Evolutionary conservation across 2,329 filamentous ascomycete species (phyloP), one percentile per base, ranked within the genome.

Genomic region (Aspergillus pseudonomiae): DNA sequence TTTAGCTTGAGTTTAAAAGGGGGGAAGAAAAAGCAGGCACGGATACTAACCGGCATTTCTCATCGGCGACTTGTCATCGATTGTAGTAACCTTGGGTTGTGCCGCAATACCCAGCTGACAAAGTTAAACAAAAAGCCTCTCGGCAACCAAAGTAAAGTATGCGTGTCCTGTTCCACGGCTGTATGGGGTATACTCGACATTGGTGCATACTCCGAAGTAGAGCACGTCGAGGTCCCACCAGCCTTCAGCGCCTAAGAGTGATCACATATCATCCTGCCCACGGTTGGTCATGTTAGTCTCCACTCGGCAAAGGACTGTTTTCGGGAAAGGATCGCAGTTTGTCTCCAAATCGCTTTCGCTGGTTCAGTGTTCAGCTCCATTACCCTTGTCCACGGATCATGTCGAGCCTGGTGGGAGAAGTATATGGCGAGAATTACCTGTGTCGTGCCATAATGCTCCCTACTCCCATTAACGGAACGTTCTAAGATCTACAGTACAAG

Each of bases 281-380:
- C 14, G 26, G 56, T 58, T 45, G 50, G 36, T 30, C 41, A 52
- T 26, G 5, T 30, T 24, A 32, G 12, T 21, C 53, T 6, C 53
- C 59, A 55, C 52, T 43, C 39, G 41, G n/a, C 43, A 57, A 57
- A 43, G 21, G 48, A 26, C 59, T 36, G 53, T 19, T 48, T 61
- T 56, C 4, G 26, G 59, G 28, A 52, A 61, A 41, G 21, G 59
- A 61, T 57, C 59, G 28, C 41, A 55, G 39, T 50, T 24, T 24
- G 52, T 56, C 41, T 39, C 50, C 52, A 34, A 28, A 32, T 14
- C 21, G 21, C 43, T 32, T n/a, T 36, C 16, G 34, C 14, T 16
- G 34, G 34, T 36, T 36, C 14, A 36, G 14, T 36, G 34, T 36
- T 16, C 34, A 36, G 14, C 34, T 16, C 14, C 34, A 36, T 16